Percentiles rank a stretch among this genome's conserved stretches.
Evolutionary conservation across 2,329 filamentous ascomycete species (phyloP).

Genomic region (Fusarium redolens): DNA sequence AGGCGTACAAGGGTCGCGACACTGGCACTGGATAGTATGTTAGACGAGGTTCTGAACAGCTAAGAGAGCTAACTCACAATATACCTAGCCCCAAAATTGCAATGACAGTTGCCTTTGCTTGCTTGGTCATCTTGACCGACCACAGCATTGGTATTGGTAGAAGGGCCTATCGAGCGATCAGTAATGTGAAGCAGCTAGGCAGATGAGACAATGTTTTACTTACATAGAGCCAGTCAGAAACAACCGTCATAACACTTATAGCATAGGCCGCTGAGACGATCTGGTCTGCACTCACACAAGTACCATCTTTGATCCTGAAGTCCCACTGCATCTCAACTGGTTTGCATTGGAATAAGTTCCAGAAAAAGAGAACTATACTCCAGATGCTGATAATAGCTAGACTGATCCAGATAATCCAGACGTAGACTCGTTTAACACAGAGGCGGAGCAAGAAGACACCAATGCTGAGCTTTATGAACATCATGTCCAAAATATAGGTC

Average conservation of each 20-base stretch:
- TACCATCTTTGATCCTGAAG: constrained; percentile 56
- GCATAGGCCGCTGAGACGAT: constrained; percentile 63
- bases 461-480: constrained; percentile 68
- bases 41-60: constrained; percentile 1
- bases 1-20: constrained; percentile 65
- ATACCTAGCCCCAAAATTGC: constrained; percentile 62
- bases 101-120: constrained; percentile 64
- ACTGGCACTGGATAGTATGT: constrained; percentile 56
- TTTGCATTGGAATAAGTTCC: constrained; percentile 63
- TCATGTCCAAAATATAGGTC: constrained; percentile 64
- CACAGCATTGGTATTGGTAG: constrained; percentile 66
- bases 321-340: constrained; percentile 66
- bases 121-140: constrained; percentile 64
- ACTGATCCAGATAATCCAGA: constrained; percentile 59
- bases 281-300: constrained; percentile 57
- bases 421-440: constrained; percentile 59
- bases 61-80: constrained; percentile 52
- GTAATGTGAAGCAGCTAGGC: neutral
- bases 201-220: constrained; percentile 24
- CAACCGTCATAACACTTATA: constrained; percentile 62
- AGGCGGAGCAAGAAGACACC: constrained; percentile 63
- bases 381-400: constrained; percentile 60
- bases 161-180: constrained; percentile 53
- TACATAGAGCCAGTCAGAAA: constrained; percentile 66
- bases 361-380: constrained; percentile 62